A percentile compares a stretch with the other conserved stretches of the same genome.
Evolutionary conservation across 495 filamentous ascomycete species (phyloP).

Genomic region (Lophiostoma macrostomum): DNA sequence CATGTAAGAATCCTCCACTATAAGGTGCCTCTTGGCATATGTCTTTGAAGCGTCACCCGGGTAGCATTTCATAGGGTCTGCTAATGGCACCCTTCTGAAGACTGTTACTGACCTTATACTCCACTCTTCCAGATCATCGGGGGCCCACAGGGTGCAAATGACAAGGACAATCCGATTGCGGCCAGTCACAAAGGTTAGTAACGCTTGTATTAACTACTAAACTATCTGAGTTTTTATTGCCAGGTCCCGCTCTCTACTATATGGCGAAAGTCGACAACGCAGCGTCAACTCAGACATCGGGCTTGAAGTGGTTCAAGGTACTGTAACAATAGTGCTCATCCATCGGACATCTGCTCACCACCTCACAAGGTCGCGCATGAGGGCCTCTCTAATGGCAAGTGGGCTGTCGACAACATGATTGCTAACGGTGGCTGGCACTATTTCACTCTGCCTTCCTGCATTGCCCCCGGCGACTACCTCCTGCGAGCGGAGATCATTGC

Average conservation of each 20-base stretch:
- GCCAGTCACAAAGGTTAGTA: slow-evolving; percentile 44
- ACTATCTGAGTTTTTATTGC: neutral
- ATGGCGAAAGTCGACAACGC: slow-evolving; percentile 20
- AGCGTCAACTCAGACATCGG: slow-evolving; percentile 11
- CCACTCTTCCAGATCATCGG: too few relatives aligned
- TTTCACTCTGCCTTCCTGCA: slow-evolving; percentile 46
- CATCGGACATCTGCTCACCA: too few relatives aligned
- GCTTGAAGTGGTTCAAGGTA: slow-evolving; percentile 21
- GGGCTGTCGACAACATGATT: slow-evolving; percentile 54
- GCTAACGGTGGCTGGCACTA: slow-evolving; percentile 47
- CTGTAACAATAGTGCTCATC: too few relatives aligned
- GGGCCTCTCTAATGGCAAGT: slow-evolving; percentile 44
- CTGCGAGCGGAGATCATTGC: slow-evolving; percentile 53
- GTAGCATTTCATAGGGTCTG: too few relatives aligned
- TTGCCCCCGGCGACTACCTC: slow-evolving; percentile 49
- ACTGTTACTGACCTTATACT: too few relatives aligned
- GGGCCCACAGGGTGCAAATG: slow-evolving; percentile 47
- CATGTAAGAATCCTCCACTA: too few relatives aligned
- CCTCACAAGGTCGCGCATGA: slow-evolving; percentile 18
- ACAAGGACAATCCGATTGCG: slow-evolving; percentile 50
- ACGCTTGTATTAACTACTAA: too few relatives aligned
- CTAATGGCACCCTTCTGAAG: too few relatives aligned
- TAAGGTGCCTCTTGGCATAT: too few relatives aligned
- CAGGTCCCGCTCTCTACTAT: slow-evolving; percentile 22
- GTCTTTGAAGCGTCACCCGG: too few relatives aligned